Conservation (phyloP, 768 basidiomycete genomes). For the Suillus alpinus region DNA sequence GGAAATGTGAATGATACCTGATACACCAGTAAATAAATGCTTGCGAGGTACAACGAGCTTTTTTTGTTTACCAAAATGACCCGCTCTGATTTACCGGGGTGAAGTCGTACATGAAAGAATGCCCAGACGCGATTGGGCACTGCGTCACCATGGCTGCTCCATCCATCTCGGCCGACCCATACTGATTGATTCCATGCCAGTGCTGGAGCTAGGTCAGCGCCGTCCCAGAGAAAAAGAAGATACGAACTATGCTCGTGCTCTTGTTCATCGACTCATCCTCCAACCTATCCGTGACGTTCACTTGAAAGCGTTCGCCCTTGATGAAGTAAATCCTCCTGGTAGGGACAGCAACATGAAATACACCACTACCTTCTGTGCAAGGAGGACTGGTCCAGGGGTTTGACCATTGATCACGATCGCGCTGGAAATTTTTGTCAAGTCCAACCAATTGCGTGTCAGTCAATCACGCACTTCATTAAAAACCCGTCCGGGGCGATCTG, state of each 20-base stretch:
- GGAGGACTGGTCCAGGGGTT: slow-evolving; percentile 37
- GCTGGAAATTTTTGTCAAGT: not conserved
- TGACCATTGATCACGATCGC: slow-evolving; percentile 37
- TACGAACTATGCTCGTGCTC: slow-evolving; percentile 35
- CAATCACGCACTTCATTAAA: slow-evolving; percentile 4
- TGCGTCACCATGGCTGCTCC: slow-evolving; percentile 41
- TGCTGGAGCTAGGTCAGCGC: not conserved
- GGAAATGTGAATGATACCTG: slow-evolving; percentile 36
- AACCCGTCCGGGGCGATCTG: slow-evolving; percentile 33
- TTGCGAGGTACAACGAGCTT: not conserved
- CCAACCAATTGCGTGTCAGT: not conserved
- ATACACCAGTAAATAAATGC: not conserved
- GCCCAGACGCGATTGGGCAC: slow-evolving; percentile 35
- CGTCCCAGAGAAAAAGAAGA: not conserved
- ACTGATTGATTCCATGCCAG: slow-evolving; percentile 47
- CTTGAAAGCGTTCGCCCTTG: slow-evolving; percentile 33
- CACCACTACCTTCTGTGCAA: slow-evolving; percentile 28
- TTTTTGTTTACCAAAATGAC: slow-evolving; percentile 43
- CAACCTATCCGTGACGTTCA: slow-evolving; percentile 34
- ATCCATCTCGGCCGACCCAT: slow-evolving; percentile 37
- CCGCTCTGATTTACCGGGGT: slow-evolving; percentile 20
- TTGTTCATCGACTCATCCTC: slow-evolving; percentile 37
- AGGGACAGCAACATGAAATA: not conserved
- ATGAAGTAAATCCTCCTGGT: not conserved
- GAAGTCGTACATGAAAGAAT: slow-evolving; percentile 38